A percentile compares a stretch with the other conserved stretches of the same genome.
Evolutionary conservation across 176 grass and related monocot genomes (phyloP).

Genomic region (Ensete ventricosum): DNA sequence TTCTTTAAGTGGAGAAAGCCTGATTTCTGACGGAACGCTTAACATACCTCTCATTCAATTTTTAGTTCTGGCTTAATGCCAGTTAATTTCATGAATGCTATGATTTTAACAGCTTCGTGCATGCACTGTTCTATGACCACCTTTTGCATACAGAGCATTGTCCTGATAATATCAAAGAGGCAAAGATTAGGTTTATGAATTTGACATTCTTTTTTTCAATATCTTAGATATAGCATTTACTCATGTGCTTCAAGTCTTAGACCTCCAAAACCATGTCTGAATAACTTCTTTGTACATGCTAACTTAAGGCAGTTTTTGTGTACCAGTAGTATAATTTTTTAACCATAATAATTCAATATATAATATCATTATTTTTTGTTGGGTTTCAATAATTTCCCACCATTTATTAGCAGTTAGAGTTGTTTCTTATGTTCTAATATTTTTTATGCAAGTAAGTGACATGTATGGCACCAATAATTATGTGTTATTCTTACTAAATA

Average conservation of each 20-base stretch:
- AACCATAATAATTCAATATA: not conserved
- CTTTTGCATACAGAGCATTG: not conserved
- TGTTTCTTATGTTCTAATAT: not conserved
- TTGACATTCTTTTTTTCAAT: not conserved
- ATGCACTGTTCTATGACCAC: not conserved
- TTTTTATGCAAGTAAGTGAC: not conserved
- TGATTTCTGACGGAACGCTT: not conserved
- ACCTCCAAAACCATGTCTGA: not conserved
- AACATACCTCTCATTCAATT: constrained; percentile 1
- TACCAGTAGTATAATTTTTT: too few species aligned
- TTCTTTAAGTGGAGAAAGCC: not conserved
- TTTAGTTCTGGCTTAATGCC: not conserved
- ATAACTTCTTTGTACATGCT: not conserved
- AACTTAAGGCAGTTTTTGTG: not conserved
- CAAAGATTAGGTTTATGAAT: not conserved
- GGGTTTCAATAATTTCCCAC: too few species aligned
- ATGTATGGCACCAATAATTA: not conserved
- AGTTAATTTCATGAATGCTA: not conserved
- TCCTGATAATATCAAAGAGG: not conserved
- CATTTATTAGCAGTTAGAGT: too few species aligned
- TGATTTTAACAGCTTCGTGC: not conserved
- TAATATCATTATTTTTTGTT: too few species aligned
- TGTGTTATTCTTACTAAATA: not conserved
- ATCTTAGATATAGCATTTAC: not conserved
- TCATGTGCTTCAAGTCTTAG: too few species aligned